Conservation (phyloP, 2,329 filamentous ascomycete genomes). For the Dothidotthia symphoricarpi region DNA sequence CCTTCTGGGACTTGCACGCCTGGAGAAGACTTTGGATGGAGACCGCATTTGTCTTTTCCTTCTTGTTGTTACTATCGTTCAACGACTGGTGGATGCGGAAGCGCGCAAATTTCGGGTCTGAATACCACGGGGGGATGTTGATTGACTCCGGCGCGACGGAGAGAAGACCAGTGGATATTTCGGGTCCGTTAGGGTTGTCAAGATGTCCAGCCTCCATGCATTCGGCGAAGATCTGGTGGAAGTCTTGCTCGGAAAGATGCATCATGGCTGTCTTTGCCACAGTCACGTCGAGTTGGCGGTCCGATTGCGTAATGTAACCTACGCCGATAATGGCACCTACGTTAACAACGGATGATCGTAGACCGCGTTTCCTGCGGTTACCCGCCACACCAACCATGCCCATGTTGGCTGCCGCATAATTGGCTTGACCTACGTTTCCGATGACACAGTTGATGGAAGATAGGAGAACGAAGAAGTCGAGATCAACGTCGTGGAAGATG, state of each 20-base stretch:
- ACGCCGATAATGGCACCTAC: conserved; percentile 44
- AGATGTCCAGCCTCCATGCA: neutral
- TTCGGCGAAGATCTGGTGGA: conserved; percentile 12
- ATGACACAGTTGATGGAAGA: conserved; percentile 10
- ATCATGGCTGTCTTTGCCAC: neutral
- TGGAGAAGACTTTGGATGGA: too few relatives aligned
- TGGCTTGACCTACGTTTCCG: conserved; percentile 12
- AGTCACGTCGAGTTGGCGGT: neutral
- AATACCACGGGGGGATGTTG: too few relatives aligned
- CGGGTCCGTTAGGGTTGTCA: too few relatives aligned
- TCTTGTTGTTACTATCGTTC: too few relatives aligned
- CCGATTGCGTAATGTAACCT: conserved; percentile 40
- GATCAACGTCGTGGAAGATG: neutral
- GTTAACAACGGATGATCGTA: conserved; percentile 41
- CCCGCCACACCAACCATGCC: conserved; percentile 45
- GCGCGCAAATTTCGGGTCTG: too few relatives aligned
- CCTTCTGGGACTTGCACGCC: too few relatives aligned
- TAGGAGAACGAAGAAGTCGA: conserved; percentile 20
- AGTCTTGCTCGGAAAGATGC: conserved; percentile 12
- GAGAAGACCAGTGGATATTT: too few relatives aligned
- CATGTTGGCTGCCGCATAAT: conserved; percentile 15
- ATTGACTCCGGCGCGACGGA: too few relatives aligned
- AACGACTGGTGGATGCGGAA: too few relatives aligned
- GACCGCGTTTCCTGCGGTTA: conserved; percentile 39
- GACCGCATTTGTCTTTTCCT: too few relatives aligned